These are phyloP conservation scores for Kewa caespitosa DNA, from an alignment of 179 eudicot genomes.

Conservation along the genomic window DNA sequence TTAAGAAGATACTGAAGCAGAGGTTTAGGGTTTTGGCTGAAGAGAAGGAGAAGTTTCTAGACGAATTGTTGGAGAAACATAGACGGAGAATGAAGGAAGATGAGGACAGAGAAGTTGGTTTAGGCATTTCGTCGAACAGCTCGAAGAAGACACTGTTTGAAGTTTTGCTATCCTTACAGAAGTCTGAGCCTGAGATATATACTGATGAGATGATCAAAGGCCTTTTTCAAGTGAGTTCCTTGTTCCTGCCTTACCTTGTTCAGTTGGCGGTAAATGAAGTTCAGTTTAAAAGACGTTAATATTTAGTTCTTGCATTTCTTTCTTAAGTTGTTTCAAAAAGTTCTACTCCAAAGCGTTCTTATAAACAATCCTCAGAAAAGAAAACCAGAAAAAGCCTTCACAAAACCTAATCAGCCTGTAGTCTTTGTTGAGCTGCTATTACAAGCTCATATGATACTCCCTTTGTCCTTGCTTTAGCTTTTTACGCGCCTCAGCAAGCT, in stretches of 20 bases:
- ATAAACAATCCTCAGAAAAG: too few species aligned
- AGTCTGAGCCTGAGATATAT: constrained; percentile 46
- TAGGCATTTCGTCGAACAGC: constrained; percentile 18
- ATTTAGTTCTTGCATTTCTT: too few species aligned
- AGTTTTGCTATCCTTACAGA: constrained; percentile 43
- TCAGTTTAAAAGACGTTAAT: too few species aligned
- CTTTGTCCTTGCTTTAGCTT: too few species aligned
- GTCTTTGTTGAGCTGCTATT: too few species aligned
- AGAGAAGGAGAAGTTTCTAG: constrained; percentile 28
- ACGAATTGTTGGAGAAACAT: constrained; percentile 26
- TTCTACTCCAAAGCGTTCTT: too few species aligned
- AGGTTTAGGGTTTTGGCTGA: constrained; percentile 27
- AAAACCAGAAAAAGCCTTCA: too few species aligned
- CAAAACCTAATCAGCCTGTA: too few species aligned
- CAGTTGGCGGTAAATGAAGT: too few species aligned
- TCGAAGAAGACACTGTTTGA: constrained; percentile 37
- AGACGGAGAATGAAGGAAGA: constrained; percentile 23
- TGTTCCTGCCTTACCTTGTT: neutral
- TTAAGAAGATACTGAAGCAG: constrained; percentile 25
- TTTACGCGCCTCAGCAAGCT: too few species aligned
- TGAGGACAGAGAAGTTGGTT: constrained; percentile 21
- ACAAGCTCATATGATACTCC: too few species aligned
- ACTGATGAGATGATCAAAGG: constrained; percentile 65
- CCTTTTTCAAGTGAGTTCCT: constrained; percentile 38
- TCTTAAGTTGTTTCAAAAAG: too few species aligned